Conservation (phyloP, 345 rosid species). For the Eucalyptus viminalis region DNA sequence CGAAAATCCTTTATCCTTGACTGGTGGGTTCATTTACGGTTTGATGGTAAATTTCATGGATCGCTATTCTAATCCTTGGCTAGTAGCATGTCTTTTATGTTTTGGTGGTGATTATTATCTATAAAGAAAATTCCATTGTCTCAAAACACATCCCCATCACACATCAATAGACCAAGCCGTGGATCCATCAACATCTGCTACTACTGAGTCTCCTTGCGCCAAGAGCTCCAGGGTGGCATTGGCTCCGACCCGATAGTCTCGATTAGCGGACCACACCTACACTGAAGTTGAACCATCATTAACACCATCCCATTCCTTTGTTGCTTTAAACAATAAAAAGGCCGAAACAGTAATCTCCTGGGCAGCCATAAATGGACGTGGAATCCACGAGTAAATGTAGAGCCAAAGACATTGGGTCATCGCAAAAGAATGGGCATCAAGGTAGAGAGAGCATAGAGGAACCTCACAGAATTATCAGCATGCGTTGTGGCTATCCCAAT, state of each 20-base stretch:
- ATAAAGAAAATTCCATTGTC: background rate
- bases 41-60: background rate
- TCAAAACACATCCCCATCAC: background rate
- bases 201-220: background rate
- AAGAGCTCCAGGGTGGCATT: background rate
- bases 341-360: background rate
- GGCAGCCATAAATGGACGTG: background rate
- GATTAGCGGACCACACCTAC: slow-evolving; percentile 5
- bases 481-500: background rate
- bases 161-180: background rate
- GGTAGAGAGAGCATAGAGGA: background rate
- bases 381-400: background rate
- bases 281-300: background rate
- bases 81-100: background rate
- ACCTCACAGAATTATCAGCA: background rate
- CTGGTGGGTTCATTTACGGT: too few species aligned
- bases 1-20: background rate
- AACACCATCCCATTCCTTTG: background rate
- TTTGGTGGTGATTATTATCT: background rate
- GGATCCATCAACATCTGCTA: background rate
- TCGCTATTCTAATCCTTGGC: too few species aligned
- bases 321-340: background rate
- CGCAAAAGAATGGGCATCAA: background rate
- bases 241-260: background rate
- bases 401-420: background rate